Base-by-base conservation (phyloP, 1,284 basidiomycete genomes). In the Somion occarium region DNA sequence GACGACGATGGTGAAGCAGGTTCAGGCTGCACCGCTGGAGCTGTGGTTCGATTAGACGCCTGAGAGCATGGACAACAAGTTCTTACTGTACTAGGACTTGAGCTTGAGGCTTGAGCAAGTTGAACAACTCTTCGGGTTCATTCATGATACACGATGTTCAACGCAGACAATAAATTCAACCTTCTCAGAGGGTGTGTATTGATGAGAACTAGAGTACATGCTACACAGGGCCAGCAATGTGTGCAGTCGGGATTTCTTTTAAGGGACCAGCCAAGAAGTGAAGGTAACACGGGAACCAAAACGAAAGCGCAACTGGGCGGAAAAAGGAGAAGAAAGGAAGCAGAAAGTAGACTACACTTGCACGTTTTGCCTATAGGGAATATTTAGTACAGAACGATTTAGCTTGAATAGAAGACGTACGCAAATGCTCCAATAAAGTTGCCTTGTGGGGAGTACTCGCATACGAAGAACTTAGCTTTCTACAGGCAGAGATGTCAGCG, bases 391-490 rank as follows among this genome's bases (percentile, higher is more conserved):
- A 48, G 5, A 22, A 45, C 7, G 7, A 20, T 24, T 13, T 37
- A 0, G 12, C 25, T 2, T 44, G 30, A 7, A 38, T 1, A 37
- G 38, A 46, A 25, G 30, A 79, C 82, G 62, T 66, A 85, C 83
- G 64, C 67, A 60, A 85, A 86, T 56, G 74, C 59, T 39, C 83
- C 83, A 30, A 75, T 73, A 57, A 87, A 69, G 64, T 88, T 88
- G 25, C 85, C 85, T 47, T 75, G 71, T 5, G 75, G 72, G 34
- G 64, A 75, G 63, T 88, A 88, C 67, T 87, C 83, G 68, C 84
- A 88, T 25, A 85, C 84, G 59, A 73, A 78, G 64, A 68, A 86
- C 52, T 77, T 73, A 18, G 82, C 78, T 53, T 65, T 58, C 82
- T 83, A 60, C 25, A 59, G 22, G 30, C 15, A 34, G 50, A 26